A percentile compares a stretch with the other conserved stretches of the same genome.
These are phyloP conservation scores for Plasmodium relictum DNA, from an alignment of 169 alveolate genomes.

Conservation along the genomic window DNA sequence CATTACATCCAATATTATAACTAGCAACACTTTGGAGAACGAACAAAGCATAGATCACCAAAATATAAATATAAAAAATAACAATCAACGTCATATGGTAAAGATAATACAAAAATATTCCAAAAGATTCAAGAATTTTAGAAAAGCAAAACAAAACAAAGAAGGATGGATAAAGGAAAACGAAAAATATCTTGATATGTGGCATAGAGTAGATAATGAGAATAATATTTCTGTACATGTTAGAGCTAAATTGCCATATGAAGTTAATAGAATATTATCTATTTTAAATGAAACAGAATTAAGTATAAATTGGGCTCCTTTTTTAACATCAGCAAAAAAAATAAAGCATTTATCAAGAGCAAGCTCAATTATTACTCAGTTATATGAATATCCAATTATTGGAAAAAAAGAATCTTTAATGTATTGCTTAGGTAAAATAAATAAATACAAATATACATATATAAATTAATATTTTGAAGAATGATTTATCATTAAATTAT, in stretches of 20 bases:
- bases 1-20: conserved; percentile 15
- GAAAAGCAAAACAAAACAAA: conserved; percentile 77
- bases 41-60: neutral
- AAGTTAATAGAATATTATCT: conserved; percentile 73
- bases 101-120: conserved; percentile 79
- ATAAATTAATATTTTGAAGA: neutral
- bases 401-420: conserved; percentile 81
- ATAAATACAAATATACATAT: neutral
- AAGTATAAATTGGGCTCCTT: conserved; percentile 84
- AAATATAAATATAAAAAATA: conserved; percentile 22
- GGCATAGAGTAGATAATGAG: conserved; percentile 82
- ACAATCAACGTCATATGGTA: conserved; percentile 78
- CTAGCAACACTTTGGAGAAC: conserved; percentile 1
- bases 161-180: conserved; percentile 76
- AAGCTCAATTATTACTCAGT: conserved; percentile 79
- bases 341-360: conserved; percentile 75
- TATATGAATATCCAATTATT: conserved; percentile 82
- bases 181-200: conserved; percentile 79
- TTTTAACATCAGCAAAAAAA: conserved; percentile 77
- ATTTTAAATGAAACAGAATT: conserved; percentile 81
- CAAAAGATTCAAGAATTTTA: conserved; percentile 72
- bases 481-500: neutral
- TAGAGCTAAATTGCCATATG: conserved; percentile 81
- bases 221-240: conserved; percentile 78
- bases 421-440: conserved; percentile 78